A percentile compares a stretch with the other conserved stretches of the same genome.
These are phyloP conservation scores for Camillea tinctor DNA, from an alignment of 2,329 filamentous ascomycete species.

Conservation along the genomic window DNA sequence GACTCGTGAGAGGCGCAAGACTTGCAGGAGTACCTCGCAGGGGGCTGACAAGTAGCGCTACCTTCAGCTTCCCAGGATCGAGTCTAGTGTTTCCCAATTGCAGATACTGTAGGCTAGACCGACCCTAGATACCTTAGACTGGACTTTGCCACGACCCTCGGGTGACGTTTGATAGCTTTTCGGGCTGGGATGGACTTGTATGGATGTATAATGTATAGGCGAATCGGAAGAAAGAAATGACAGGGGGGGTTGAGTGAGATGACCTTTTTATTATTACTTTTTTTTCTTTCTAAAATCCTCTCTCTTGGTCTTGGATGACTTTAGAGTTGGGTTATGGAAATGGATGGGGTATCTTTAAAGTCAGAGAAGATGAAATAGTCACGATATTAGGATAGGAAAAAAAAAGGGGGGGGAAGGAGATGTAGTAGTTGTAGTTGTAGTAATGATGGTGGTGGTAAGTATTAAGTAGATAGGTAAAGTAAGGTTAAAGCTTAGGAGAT, in stretches of 20 bases:
- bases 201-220: too few relatives aligned
- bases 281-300: too few relatives aligned
- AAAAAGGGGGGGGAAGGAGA: too few relatives aligned
- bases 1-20: not conserved
- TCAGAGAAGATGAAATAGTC: slow-evolving; percentile 1
- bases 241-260: too few relatives aligned
- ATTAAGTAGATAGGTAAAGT: too few relatives aligned
- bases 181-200: not conserved
- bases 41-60: slow-evolving; percentile 9
- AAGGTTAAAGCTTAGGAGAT: not conserved
- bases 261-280: too few relatives aligned
- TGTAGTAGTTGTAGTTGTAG: too few relatives aligned
- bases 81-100: not conserved
- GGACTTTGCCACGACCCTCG: not conserved
- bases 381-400: too few relatives aligned
- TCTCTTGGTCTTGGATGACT: not conserved
- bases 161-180: not conserved
- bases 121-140: not conserved
- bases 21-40: slow-evolving; percentile 14
- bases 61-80: not conserved
- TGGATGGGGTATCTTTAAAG: not conserved
- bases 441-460: too few relatives aligned
- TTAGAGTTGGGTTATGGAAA: not conserved
- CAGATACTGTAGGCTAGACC: not conserved
- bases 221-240: too few relatives aligned